Evolutionary conservation across 192 early-diverging fungal genomes (phyloP).

Genomic region (Entomortierella parvispora): DNA sequence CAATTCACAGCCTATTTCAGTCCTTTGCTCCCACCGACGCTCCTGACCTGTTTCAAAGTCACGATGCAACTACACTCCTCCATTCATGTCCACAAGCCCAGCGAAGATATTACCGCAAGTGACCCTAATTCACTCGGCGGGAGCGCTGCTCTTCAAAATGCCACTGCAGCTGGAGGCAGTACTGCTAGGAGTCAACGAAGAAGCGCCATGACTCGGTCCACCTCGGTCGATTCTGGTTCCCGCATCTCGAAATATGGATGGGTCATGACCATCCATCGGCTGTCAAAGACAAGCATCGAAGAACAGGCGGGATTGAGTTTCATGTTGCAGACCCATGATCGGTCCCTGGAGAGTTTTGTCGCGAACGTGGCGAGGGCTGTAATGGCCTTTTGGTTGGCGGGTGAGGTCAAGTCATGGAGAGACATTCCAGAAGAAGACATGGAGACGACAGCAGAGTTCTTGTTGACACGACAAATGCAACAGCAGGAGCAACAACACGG

Average conservation of each 20-base stretch:
- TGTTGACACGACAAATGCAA: conserved; percentile 36
- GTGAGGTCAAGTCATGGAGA: conserved; percentile 37
- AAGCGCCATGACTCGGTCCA: conserved; percentile 24
- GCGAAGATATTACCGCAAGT: conserved; percentile 1
- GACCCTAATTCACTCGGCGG: background rate
- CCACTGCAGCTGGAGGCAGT: background rate
- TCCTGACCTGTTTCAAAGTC: conserved; percentile 38
- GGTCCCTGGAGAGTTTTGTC: conserved; percentile 44
- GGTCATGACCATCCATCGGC: conserved; percentile 47
- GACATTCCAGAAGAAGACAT: conserved; percentile 30
- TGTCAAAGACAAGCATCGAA: conserved; percentile 43
- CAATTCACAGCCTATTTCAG: conserved; percentile 37
- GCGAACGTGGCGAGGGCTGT: conserved; percentile 37
- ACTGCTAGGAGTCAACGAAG: background rate
- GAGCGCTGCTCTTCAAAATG: background rate
- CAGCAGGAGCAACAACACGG: background rate
- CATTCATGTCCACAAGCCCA: conserved; percentile 12
- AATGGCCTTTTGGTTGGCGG: conserved; percentile 49
- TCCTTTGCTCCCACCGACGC: conserved; percentile 25
- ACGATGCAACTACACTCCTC: conserved; percentile 45
- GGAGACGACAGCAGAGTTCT: conserved; percentile 28
- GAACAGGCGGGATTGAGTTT: conserved; percentile 45
- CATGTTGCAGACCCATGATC: conserved; percentile 47
- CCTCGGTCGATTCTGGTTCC: conserved; percentile 27
- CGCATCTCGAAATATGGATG: conserved; percentile 49